Conservation (phyloP, 202 grass and related monocot species). For the Digitaria exilis region DNA sequence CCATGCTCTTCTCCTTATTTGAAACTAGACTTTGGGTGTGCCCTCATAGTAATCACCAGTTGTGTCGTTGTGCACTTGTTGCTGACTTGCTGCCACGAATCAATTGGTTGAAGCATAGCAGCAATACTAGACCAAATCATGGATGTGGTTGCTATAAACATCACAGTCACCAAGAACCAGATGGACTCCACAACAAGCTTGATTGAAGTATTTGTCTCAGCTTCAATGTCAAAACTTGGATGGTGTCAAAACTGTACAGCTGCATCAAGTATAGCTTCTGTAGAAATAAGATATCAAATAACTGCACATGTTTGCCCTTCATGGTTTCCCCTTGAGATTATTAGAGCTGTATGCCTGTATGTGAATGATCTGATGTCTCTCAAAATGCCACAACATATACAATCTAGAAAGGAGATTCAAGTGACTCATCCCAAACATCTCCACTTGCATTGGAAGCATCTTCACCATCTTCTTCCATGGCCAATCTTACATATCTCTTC, state of each 20-base stretch:
- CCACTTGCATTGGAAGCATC: constrained; percentile 99
- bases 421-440: constrained; percentile 94
- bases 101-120: neutral
- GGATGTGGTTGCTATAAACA: constrained; percentile 16
- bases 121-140: constrained; percentile 30
- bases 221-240: constrained; percentile 40
- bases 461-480: constrained; percentile 98
- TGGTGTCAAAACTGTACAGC: constrained; percentile 26
- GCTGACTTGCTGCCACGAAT: constrained; percentile 6
- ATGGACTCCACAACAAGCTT: constrained; percentile 21
- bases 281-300: constrained; percentile 45
- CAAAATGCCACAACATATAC: neutral
- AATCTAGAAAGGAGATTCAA: constrained; percentile 89
- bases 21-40: constrained; percentile 5
- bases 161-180: constrained; percentile 29
- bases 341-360: constrained; percentile 22
- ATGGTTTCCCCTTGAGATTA: constrained; percentile 38
- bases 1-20: constrained; percentile 44
- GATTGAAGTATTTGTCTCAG: constrained; percentile 19
- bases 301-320: constrained; percentile 36
- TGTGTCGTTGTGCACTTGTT: neutral
- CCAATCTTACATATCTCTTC: constrained; percentile 90
- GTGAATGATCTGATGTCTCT: constrained; percentile 21
- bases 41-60: constrained; percentile 31
- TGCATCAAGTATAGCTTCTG: constrained; percentile 38